phyloP scores from a whole-genome alignment of 2,329 filamentous ascomycete species.

The Fusarium domesticum region DNA sequence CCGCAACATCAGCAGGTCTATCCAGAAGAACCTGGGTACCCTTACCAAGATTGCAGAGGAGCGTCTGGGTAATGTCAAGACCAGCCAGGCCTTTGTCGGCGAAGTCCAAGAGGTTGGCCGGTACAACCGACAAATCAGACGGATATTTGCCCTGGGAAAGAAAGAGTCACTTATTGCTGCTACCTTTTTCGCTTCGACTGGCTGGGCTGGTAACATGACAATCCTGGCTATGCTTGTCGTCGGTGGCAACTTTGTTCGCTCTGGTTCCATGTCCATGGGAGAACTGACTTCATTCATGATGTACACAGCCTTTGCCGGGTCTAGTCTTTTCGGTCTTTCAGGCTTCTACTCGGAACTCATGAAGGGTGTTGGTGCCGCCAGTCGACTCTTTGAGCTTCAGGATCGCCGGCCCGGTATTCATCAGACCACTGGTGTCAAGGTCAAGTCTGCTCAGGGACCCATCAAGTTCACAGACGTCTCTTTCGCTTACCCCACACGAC shows the following conservation, averaged over 20 bases:
- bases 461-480: conserved; percentile 84
- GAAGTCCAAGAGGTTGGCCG: conserved; percentile 86
- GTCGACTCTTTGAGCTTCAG: conserved; percentile 90
- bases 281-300: conserved; percentile 96
- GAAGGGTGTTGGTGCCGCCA: conserved; percentile 98
- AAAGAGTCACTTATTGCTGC: conserved; percentile 85
- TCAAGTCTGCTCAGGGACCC: conserved; percentile 78
- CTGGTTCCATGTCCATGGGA: conserved; percentile 81
- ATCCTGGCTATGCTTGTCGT: conserved; percentile 87
- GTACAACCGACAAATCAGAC: conserved; percentile 89
- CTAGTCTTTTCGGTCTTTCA: conserved; percentile 88
- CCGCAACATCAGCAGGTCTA: conserved; percentile 83
- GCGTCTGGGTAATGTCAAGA: conserved; percentile 93
- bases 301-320: conserved; percentile 86
- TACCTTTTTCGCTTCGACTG: conserved; percentile 82
- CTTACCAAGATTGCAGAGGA: conserved; percentile 98
- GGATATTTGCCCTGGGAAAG: conserved; percentile 86
- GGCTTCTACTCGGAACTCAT: conserved; percentile 98
- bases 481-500: conserved; percentile 91
- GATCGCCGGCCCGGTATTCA: conserved; percentile 83
- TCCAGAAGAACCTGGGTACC: conserved; percentile 89
- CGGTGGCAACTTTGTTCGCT: conserved; percentile 85
- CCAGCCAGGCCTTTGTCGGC: conserved; percentile 92
- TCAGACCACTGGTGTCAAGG: conserved; percentile 76
- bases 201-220: conserved; percentile 94